Base-by-base conservation (phyloP, 331 rosid species). In the Pyrus hybrid region DNA sequence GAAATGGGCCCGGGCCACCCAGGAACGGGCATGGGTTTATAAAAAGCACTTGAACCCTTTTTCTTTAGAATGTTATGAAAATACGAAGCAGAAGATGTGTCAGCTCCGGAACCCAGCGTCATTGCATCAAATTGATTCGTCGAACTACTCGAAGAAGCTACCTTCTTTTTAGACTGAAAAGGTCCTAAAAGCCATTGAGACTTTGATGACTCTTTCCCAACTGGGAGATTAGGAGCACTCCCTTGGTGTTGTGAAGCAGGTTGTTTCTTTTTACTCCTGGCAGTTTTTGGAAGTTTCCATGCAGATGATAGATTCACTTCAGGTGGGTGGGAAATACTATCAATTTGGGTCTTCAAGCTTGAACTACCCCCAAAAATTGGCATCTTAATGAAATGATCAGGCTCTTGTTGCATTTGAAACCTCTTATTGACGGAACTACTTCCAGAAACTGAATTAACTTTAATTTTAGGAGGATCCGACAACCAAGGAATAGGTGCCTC, bases 401-500 rank as follows among this genome's bases (percentile, higher is more conserved):
- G 75, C 54, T 68, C 79, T 29, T 83, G 75, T 62, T 81, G 75
- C 28, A 74, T 68, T 71, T 73, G 77, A 72, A 47, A 67, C 69
- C 64, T 67, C 30, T 79, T 63, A 70, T 68, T 41, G 71, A 68
- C 78, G 26, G 85, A 80, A 77, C 69, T 82, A 82, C 73, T 78
- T 78, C 68, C 91, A 80, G 77, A 28, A 75, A 43, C 43, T 60
- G 71, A 20, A 12, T 79, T 77, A 41, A 81, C 69, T 16, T 47
- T 68, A 77, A 53, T 78, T 41, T 68, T 54, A 54, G 79, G 71
- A 86, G 75, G 77, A 70, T 80, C 85, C 5, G 85, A 45, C 79
- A 91, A n/a, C 97, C 93, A 93, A 78, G 97, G 97, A 75, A 93
- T 80, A 1, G 98, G 85, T 58, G 91, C 93, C 84, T 94, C 97